Evolutionary conservation across 768 basidiomycete species (phyloP), one percentile per base, ranked within the genome.

Genomic region (Macrolepiota albuminosa): DNA sequence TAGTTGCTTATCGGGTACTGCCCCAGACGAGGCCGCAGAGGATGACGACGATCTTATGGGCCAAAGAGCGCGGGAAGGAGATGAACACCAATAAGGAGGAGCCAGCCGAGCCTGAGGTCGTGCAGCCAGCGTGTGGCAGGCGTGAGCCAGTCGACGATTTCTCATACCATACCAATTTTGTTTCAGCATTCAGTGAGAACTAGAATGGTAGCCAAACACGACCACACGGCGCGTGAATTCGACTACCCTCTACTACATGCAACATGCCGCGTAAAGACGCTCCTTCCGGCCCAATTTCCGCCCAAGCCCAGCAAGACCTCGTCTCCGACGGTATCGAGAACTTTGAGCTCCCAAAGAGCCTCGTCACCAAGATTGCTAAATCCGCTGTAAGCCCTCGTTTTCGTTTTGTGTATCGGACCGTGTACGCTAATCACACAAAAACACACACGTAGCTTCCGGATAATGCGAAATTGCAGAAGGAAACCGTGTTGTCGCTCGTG

Each of bases 281-380:
- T 13, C 70, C 74, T 0, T 74, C 79, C 34, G 81, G 80, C 0
- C 76, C 77, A 0, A 81, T 87, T 42, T 84, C 84, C 2, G 91
- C 91, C 0, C 84, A 91, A 67, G 82, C 86, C 0, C 91, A 93
- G 66, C 91, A 93, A 67, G 86, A 91, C 42, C 81, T 86, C 5
- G 84, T 88, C 36, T 88, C 89, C 4, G 89, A 91, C 48, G 91
- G 93, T 1, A 91, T 97, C 55, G 91, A 94, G 64, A 90, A 91
- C 72, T 94, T 84, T 70, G 93, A 97, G 68, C 77, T 96, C 2
- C 95, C 94, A 6, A 91, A 91, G 69, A 85, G 82, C 57, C 74
- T 93, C 49, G 86, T 96, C 58, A 88, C 86, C 33, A 89, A 85
- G 72, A 88, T 96, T 60, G 94, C 93, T 21, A 92, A 91, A 71